Evolutionary conservation across 208 protist species (phyloP), one percentile per base, ranked within the genome.

Genomic region (Trypanosoma vivax): DNA sequence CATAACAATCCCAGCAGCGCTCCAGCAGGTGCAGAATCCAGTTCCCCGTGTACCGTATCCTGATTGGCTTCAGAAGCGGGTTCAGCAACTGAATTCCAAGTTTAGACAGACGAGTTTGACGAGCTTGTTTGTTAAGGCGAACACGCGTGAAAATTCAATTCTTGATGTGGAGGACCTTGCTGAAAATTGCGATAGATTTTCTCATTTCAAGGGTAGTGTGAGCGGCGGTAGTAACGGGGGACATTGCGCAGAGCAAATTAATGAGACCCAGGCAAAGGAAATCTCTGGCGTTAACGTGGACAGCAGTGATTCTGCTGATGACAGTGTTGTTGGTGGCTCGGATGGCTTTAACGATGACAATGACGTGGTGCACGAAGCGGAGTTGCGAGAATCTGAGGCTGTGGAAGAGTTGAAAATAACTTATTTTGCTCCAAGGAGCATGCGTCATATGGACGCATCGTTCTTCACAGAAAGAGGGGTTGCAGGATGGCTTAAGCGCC

Each of bases 1-100:
- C 55, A 96, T 99, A 52, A 99, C 97, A 5, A 99, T 99, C 61
- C 99, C 99, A 1, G 97, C 99, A 3, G 97, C 96, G 11, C 70
- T 99, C 33, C 98, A 99, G 70, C 69, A 69, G 9, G 45, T 99
- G 21, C 41, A 60, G 0, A 99, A 99, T 73, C 98, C 98, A 7
- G 92, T 99, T 1, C 97, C 97, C 16, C 83, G 96, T 5, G 96
- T 99, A 28, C 48, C 25, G 13, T 95, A 99, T 62, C 98, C 98
- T 0, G 95, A 98, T 24, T 99, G 98, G 98, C 81, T 99, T 41
- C 48, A 88, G 9, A 94, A 97, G 63, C 68, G 84, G 28, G 56
- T 98, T 14, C 73, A 80, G 24, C 79, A 93, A 55, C 77, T 77
- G 50, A 76, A 65, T 66, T 92, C 88, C 4, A 73, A 76, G 21